Base-by-base conservation (phyloP, 495 filamentous ascomycete species). In the Aspergillus coremiiformis region DNA sequence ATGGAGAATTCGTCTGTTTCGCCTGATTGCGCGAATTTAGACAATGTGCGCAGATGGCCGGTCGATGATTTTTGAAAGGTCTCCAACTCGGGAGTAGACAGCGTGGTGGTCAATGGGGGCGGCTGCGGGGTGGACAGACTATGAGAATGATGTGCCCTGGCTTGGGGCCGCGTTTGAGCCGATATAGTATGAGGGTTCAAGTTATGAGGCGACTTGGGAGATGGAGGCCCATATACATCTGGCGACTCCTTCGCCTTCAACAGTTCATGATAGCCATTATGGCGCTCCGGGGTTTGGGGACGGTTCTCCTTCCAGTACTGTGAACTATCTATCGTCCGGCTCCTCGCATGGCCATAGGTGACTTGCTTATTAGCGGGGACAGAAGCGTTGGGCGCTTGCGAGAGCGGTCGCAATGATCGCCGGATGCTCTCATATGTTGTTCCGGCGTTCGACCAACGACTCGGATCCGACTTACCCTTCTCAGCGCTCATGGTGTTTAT, bases 21-120 rank as follows among this genome's bases (percentile, higher is more conserved):
- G 1, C 80, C 83, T 27, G 81, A 80, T 52, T 92, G 78, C 3
- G 90, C 90, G 55, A 96, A 77, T 57, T 84, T 86, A 1, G 93
- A 97, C 7, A 99, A 74, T 0, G 89, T 92, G 14, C 91, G 84
- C 12, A 99, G 78, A 63, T 97, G 87, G 51, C 85, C 84, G 1
- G 90, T 96, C 0, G 89, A 84, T 1, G 91, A 95, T 56, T 85
- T 85, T 23, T 89, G 81, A 14, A 96, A 76, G 21, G 77, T 85
- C 58, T 85, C 78, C 3, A 96, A 74, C 48, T 95, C 89, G 1
- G 89, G 87, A 0, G 79, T 72, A 0, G 72, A 74, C 4, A 87
- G 61, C 10, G 82, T 73, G 32, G 74, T 69, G 24, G 72, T 70
- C 8, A 75, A 61, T 12, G 44, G 61, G 32, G 70, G 65, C 56